Evolutionary conservation across 2,329 filamentous ascomycete genomes (phyloP).

Genomic region (Aspergillus thermomutatus): DNA sequence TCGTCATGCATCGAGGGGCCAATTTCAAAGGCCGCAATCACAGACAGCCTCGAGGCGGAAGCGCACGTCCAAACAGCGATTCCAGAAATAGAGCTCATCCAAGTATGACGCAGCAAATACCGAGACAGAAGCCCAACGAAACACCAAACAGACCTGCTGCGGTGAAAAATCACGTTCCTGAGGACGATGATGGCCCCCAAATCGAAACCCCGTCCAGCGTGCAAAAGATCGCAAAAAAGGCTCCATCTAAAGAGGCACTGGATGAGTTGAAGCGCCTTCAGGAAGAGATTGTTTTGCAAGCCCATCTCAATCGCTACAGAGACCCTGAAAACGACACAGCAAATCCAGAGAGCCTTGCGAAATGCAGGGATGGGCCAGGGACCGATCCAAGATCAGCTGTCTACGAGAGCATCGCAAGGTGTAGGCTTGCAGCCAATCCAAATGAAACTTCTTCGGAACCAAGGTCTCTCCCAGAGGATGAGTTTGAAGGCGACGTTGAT

Average conservation of each 20-base stretch:
- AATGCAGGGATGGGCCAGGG: constrained; percentile 27
- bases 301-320: constrained; percentile 9
- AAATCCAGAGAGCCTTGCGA: constrained; percentile 18
- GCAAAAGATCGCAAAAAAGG: constrained; percentile 1
- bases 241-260: constrained; percentile 8
- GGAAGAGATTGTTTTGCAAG: constrained; percentile 15
- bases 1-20: constrained; percentile 15
- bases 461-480: not conserved
- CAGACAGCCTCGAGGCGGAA: not conserved
- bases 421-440: constrained; percentile 1
- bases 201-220: not conserved
- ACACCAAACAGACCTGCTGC: not conserved
- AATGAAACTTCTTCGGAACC: not conserved
- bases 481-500: not conserved
- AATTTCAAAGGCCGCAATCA: not conserved
- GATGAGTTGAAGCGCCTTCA: constrained; percentile 21
- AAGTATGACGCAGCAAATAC: not conserved
- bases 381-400: constrained; percentile 19
- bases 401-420: constrained; percentile 13
- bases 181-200: not conserved
- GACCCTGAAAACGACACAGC: constrained; percentile 7
- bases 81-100: not conserved
- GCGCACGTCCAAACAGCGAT: not conserved
- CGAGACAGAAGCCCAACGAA: not conserved
- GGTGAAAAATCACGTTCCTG: not conserved